These are phyloP conservation scores for Phoma sp. DNA, from an alignment of 2,329 filamentous ascomycete species.

Conservation along the genomic window DNA sequence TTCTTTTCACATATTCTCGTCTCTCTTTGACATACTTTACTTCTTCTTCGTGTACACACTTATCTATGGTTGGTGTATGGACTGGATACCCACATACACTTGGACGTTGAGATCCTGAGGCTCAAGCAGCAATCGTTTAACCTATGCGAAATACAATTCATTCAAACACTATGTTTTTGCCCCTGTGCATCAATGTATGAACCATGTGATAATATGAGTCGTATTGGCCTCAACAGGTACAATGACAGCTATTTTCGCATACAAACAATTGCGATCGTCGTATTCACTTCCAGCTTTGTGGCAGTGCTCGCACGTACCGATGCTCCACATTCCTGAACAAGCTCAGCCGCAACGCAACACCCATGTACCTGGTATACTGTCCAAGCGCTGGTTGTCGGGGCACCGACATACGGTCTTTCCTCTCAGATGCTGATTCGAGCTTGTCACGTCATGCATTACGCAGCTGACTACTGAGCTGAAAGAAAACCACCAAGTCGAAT, in stretches of 20 bases:
- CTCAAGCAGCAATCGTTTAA: constrained; percentile 17
- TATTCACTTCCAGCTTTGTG: not conserved
- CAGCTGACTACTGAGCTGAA: not conserved
- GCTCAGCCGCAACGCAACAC: constrained; percentile 10
- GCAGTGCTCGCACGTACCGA: constrained; percentile 13
- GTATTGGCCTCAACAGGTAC: not conserved
- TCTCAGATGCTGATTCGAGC: not conserved
- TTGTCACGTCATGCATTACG: constrained; percentile 12
- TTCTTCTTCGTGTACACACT: constrained; percentile 31
- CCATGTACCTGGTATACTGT: constrained; percentile 2
- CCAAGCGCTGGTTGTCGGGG: constrained; percentile 14
- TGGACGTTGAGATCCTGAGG: constrained; percentile 20
- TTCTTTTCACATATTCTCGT: constrained; percentile 33
- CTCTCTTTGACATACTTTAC: constrained; percentile 29
- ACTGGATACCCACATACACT: constrained; percentile 25
- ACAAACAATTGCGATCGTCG: constrained; percentile 9
- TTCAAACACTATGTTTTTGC: constrained; percentile 1
- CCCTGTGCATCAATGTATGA: constrained; percentile 11
- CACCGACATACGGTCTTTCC: constrained; percentile 8
- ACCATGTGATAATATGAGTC: constrained; percentile 8
- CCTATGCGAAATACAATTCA: constrained; percentile 13
- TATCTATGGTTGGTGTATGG: constrained; percentile 20
- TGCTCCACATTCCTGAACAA: constrained; percentile 13
- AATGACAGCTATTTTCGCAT: constrained; percentile 2
- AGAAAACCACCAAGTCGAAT: not conserved